A percentile compares a stretch with the other conserved stretches of the same genome.
Conservation (phyloP, 164 flowering plant genomes). For the Liquidambar formosana region DNA sequence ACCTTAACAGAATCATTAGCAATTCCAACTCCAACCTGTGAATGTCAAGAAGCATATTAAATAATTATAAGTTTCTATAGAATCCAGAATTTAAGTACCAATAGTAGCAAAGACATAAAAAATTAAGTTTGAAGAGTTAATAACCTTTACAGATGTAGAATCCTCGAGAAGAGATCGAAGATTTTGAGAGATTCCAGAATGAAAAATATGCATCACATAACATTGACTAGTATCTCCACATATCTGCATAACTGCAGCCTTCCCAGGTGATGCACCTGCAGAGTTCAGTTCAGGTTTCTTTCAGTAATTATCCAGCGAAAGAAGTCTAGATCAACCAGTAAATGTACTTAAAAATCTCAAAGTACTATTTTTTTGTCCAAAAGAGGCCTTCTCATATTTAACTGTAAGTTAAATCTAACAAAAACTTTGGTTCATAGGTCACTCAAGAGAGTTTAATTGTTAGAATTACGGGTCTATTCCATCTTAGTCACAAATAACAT, state of each 20-base stretch:
- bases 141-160: slow-evolving; percentile 54
- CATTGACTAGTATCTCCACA: slow-evolving; percentile 56
- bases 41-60: slow-evolving; percentile 13
- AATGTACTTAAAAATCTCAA: too few relatives aligned
- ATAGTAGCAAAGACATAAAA: not conserved
- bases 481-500: too few relatives aligned
- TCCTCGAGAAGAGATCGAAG: slow-evolving; percentile 70
- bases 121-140: not conserved
- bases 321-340: too few relatives aligned
- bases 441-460: too few relatives aligned
- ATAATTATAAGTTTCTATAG: not conserved
- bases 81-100: not conserved
- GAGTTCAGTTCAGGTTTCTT: slow-evolving; percentile 7
- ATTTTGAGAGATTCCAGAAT: slow-evolving; percentile 76
- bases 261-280: slow-evolving; percentile 64
- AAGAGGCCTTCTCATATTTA: too few relatives aligned
- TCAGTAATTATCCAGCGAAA: not conserved
- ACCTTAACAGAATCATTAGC: slow-evolving; percentile 68
- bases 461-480: too few relatives aligned
- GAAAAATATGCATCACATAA: slow-evolving; percentile 81
- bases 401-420: too few relatives aligned
- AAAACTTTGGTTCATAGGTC: too few relatives aligned
- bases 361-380: too few relatives aligned
- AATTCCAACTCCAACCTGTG: slow-evolving; percentile 79
- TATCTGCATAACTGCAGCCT: slow-evolving; percentile 87